Conservation (phyloP, 768 basidiomycete genomes). For the Lactifluus hygrophoroides region DNA sequence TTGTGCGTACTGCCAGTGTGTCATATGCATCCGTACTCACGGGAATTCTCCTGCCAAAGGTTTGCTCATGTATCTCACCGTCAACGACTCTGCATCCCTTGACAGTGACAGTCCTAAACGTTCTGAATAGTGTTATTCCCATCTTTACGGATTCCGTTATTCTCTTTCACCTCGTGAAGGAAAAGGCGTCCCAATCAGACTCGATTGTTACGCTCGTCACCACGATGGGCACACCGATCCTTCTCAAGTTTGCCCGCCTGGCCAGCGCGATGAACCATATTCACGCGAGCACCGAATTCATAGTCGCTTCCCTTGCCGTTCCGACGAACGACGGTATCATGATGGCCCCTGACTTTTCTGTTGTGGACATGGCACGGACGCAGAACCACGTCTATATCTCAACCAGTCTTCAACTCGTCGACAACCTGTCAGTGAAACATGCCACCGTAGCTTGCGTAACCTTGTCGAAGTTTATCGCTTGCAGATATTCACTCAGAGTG, state of each 20-base stretch:
- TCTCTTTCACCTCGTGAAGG: constrained; percentile 8
- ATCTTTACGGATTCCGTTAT: constrained; percentile 10
- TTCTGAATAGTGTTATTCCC: constrained; percentile 12
- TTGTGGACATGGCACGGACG: neutral
- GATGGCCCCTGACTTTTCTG: neutral
- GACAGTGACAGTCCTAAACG: constrained; percentile 3
- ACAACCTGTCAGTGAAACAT: constrained; percentile 2
- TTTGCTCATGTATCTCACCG: constrained; percentile 12
- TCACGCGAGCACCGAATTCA: neutral
- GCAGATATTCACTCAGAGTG: constrained; percentile 1
- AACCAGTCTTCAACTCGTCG: constrained; percentile 6
- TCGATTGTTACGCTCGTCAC: neutral
- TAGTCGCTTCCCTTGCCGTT: neutral
- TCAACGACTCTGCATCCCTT: constrained; percentile 6
- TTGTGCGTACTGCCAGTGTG: neutral
- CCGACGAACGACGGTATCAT: neutral
- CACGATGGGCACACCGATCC: neutral
- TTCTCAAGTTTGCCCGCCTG: constrained; percentile 5
- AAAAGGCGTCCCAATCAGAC: neutral
- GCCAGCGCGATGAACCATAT: neutral
- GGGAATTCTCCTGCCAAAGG: neutral
- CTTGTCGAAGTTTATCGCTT: neutral
- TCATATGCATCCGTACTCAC: neutral
- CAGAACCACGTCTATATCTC: neutral
- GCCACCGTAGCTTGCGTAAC: too few species aligned